Conservation (phyloP, 371 early-diverging fungal species). For the Parasitella parasitica region DNA sequence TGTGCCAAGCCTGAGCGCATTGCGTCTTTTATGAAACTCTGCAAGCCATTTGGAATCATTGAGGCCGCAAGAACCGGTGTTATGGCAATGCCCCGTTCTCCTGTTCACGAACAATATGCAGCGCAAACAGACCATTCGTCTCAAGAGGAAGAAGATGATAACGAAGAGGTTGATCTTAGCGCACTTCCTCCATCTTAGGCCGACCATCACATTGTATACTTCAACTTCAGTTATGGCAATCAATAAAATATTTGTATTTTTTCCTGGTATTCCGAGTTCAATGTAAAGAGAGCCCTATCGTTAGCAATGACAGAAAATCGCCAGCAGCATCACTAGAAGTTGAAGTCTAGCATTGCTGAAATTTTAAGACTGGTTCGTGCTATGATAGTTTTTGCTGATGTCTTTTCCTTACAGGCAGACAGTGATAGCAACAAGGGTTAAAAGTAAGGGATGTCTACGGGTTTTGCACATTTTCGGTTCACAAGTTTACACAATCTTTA, state of each 20-base stretch:
- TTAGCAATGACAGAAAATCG: no score
- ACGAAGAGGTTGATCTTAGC: constrained; percentile 71
- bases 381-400: no score
- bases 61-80: constrained; percentile 92
- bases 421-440: no score
- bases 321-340: no score
- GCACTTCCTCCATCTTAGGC: constrained; percentile 78
- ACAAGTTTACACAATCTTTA: not conserved
- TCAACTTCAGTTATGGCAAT: no score
- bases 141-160: constrained; percentile 33
- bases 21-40: constrained; percentile 87
- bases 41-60: constrained; percentile 92
- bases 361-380: no score
- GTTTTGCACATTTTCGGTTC: not conserved
- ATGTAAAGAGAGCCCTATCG: no score
- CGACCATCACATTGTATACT: no score
- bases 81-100: constrained; percentile 94
- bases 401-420: no score
- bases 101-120: constrained; percentile 68
- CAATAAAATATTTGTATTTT: not conserved
- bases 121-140: constrained; percentile 47
- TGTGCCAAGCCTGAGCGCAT: constrained; percentile 86
- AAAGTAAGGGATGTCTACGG: not conserved
- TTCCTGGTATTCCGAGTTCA: no score
- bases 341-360: no score